Base-by-base conservation (phyloP, 202 grass and related monocot species). In the Carex sylvatica region DNA sequence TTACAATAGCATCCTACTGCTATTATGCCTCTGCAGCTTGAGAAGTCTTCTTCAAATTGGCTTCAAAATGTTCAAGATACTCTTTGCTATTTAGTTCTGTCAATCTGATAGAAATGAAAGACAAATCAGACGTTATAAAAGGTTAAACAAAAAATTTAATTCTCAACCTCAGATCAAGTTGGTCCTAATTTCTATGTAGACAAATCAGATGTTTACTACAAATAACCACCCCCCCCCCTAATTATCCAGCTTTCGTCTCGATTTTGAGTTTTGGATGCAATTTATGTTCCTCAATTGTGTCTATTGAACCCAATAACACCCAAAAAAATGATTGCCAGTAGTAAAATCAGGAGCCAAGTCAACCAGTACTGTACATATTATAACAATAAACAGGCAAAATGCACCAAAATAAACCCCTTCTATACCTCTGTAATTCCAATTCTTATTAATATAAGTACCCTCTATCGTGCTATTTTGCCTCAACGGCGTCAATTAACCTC, bases 41-140 rank as follows among this genome's bases (percentile, higher is more conserved):
- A 69, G 82, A 76, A n/a, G 79, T 63, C 55, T 87, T 84, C 61
- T 60, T 52, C 82, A 91, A 90, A 75, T 72, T 90, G 0, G 56
- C 80, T 74, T 93, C 87, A 6, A 94, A 92, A 18, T 95, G 83
- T 82, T 98, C 95, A 78, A 98, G 78, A 84, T 91, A 98, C 70
- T 98, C 92, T 82, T 77, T 95, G 69, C 92, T 98, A 61, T 93
- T 98, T 82, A 98, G 85, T 87, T 98, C 95, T 18, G 91, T 98
- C 85, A 95, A 91, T 84, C 95, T 98, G 84, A 24, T 66, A 85
- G 5, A 59, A 9, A 7, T 33, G 51, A 81, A 30, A 30, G 67
- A 44, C 10, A 18, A 9, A 47, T 20, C 9, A 80, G 31, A 64
- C 38, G 44, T 70, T 11, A 40, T 3, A 30, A 80, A 75, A 46